A percentile compares a stretch with the other conserved stretches of the same genome.
These are phyloP conservation scores for Dissophora globulifera DNA, from an alignment of 192 early-diverging fungal genomes.

Conservation along the genomic window DNA sequence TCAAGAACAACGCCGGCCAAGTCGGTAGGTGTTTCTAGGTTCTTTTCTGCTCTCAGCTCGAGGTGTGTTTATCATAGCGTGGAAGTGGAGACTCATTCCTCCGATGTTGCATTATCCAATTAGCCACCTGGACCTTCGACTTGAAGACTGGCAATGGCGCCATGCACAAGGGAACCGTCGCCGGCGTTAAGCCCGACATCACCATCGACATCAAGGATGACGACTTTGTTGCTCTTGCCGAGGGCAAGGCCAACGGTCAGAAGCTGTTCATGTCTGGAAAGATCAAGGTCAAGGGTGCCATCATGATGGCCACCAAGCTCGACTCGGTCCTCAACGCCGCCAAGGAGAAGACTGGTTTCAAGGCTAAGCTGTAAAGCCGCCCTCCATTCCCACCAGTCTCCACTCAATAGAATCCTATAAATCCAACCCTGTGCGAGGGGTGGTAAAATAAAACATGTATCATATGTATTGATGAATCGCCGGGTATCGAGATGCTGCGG, in stretches of 20 bases:
- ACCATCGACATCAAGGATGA: conserved; percentile 77
- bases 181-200: conserved; percentile 74
- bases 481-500: not conserved
- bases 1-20: conserved; percentile 78
- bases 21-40: conserved; percentile 10
- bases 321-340: conserved; percentile 72
- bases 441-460: conserved; percentile 19
- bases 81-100: no score
- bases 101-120: not conserved
- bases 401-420: no score
- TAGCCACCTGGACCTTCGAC: conserved; percentile 85
- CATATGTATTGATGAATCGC: no score
- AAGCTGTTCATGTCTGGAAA: conserved; percentile 93
- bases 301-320: conserved; percentile 80
- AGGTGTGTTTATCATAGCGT: not conserved
- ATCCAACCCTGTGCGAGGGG: not conserved
- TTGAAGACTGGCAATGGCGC: conserved; percentile 70
- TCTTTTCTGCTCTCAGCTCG: not conserved
- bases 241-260: conserved; percentile 89
- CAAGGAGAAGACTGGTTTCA: conserved; percentile 53
- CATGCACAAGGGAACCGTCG: conserved; percentile 55
- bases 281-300: conserved; percentile 85
- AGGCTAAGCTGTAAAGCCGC: conserved; percentile 71
- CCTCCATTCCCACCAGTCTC: no score
- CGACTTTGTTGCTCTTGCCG: conserved; percentile 85